Base-by-base conservation (phyloP, 345 rosid species). In the Acer yangbiense region DNA sequence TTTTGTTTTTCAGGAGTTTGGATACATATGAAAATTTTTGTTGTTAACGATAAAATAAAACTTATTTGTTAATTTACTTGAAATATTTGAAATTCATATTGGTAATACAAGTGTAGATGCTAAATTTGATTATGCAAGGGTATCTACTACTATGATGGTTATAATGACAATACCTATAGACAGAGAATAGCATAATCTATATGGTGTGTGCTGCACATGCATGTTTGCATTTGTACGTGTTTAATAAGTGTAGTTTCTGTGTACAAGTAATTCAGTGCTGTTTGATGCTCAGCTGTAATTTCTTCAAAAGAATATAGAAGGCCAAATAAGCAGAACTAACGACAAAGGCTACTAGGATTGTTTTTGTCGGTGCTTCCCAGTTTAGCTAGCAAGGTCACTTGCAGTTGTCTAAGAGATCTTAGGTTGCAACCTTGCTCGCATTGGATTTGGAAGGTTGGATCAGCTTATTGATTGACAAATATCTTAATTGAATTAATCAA, bases 111-210 rank as follows among this genome's bases (percentile, higher is more conserved):
- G 35, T 35, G 21, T 16, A 72, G n/a, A 39, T 62, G 13, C 25
- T 60, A 39, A 73, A 60, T 73, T n/a, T 58, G 35, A 52, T 23
- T 52, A 73, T 21, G 55, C 23, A 20, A 72, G 65, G 55, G 39
- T 16, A 54, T 35, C 16, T 23, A 32, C n/a, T 44, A 61, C 17
- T 27, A 73, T n/a, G 25, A n/a, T 61, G 76, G 39, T 25, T 43
- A 20, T 23, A 73, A 13, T 61, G 68, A 60, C 6, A 58, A 58
- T 73, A 9, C 48, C 13, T 23, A 73, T 23, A 7, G 41, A 32
- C 44, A 4, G 55, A 60, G 29, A 72, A 20, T 72, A 11, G 11
- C 50, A 57, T 13, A 58, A 52, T 52, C 14, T 11, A 3, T 54
- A 54, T 54, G 58, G 58, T 54, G n/a, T 54, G 44, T 17, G 23